Evolutionary conservation across 768 basidiomycete genomes (phyloP).

Genomic region (Mycena amicta): DNA sequence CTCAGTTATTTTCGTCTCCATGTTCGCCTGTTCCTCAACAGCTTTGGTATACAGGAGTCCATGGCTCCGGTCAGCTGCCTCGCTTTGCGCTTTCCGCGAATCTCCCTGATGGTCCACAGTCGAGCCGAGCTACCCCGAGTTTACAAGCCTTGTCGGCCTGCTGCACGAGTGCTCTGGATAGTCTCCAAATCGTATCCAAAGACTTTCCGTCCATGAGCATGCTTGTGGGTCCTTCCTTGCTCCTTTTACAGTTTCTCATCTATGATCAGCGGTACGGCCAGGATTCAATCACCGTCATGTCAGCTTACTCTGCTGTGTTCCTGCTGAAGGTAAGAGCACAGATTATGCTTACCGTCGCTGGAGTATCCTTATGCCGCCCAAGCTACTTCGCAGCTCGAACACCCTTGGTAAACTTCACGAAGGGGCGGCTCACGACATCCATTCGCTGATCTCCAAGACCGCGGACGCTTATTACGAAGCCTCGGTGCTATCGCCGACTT

Average conservation of each 20-base stretch:
- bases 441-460: conserved; percentile 64
- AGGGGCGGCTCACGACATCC: conserved; percentile 64
- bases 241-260: not conserved
- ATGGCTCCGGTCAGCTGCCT: conserved; percentile 47
- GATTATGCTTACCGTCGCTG: too few relatives aligned
- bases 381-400: conserved; percentile 69
- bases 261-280: conserved; percentile 73
- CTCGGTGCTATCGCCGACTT: conserved; percentile 59
- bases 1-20: conserved; percentile 77
- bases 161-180: conserved; percentile 72
- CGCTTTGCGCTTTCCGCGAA: conserved; percentile 1
- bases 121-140: conserved; percentile 61
- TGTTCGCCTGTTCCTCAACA: conserved; percentile 81
- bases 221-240: conserved; percentile 50
- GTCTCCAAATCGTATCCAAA: conserved; percentile 68
- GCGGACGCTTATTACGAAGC: conserved; percentile 81
- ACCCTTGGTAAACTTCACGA: conserved; percentile 60
- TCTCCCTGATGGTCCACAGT: conserved; percentile 36
- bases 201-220: conserved; percentile 77
- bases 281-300: conserved; percentile 84
- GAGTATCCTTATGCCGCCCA: too few relatives aligned
- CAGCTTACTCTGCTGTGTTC: conserved; percentile 82
- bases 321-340: conserved; percentile 66
- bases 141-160: conserved; percentile 71
- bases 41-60: conserved; percentile 74